Base-by-base conservation (phyloP, 176 grass and related monocot genomes). In the Rhynchospora breviuscula region DNA sequence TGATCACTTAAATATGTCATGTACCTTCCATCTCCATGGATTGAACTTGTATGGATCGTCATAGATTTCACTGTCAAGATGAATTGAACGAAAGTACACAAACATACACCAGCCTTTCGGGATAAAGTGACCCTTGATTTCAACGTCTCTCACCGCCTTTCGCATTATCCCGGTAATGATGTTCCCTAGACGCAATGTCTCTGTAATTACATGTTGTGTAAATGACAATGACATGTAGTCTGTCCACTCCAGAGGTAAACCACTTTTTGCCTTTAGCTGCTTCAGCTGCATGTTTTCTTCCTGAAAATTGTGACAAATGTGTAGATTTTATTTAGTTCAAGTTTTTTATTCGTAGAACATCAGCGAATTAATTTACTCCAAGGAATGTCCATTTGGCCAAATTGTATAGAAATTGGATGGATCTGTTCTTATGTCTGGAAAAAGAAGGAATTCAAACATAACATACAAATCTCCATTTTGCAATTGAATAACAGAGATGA, bases 1-100 rank as follows among this genome's bases (percentile, higher is more conserved):
- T 6, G 5, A 59, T 67, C 10, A 62, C 18, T 14, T 80, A 81
- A 81, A 72, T 82, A 13, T 56, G 0, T 18, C 6, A 62, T 57
- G 90, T 86, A 99, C 96, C 96, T 99, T 93, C 96, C 96, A 99
- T 83, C 96, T 99, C 96, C 96, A 99, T 83, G 96, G 96, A 80
- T 93, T 89, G 88, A 99, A 99, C 80, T 73, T 90, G 91, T 81
- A 93, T 54, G 93, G 79, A 18, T 99, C 96, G 18, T 89, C 71
- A 54, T 95, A 99, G 80, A 88, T 66, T 11, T 49, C 57, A 51
- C 88, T 80, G 15, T 95, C 91, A 7, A 99, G 96, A 86, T 99
- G 96, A 81, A 95, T 91, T 12, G 96, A 95, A 56, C 96, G 83
- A 60, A 99, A 99, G 88, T 99, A 99, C 62, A 89, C 81, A 5